Conservation (phyloP, 441 rosid genomes). For the Syzygium malaccense region DNA sequence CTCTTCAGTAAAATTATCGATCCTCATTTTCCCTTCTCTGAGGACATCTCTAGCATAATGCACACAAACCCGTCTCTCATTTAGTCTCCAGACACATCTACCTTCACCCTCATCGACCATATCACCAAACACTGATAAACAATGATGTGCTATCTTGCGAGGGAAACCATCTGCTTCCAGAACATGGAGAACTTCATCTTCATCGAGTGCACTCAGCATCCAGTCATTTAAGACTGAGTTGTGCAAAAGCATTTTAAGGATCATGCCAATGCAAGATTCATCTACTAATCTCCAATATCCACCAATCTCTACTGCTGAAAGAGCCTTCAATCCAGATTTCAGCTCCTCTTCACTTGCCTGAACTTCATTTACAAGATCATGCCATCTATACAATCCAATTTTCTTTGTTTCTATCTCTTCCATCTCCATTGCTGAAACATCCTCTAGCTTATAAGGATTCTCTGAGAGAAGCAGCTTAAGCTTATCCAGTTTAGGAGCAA, state of each 20-base stretch:
- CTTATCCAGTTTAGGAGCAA: slow-evolving; percentile 81
- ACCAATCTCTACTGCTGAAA: slow-evolving; percentile 76
- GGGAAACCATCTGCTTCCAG: slow-evolving; percentile 72
- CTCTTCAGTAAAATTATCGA: slow-evolving; percentile 58
- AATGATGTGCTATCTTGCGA: slow-evolving; percentile 42
- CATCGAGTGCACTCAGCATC: slow-evolving; percentile 46
- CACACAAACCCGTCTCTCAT: slow-evolving; percentile 59
- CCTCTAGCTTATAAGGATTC: slow-evolving; percentile 41
- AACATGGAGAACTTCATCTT: slow-evolving; percentile 45
- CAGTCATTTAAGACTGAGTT: slow-evolving; percentile 66
- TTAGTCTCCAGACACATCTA: slow-evolving; percentile 43
- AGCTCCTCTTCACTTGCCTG: slow-evolving; percentile 86
- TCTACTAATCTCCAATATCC: slow-evolving; percentile 83
- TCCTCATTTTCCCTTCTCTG: slow-evolving; percentile 50
- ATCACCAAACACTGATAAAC: slow-evolving; percentile 49
- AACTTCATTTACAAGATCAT: slow-evolving; percentile 53
- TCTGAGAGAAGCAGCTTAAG: slow-evolving; percentile 56
- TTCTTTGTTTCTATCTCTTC: slow-evolving; percentile 12
- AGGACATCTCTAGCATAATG: slow-evolving; percentile 66
- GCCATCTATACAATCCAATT: slow-evolving; percentile 45
- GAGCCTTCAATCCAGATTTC: slow-evolving; percentile 39
- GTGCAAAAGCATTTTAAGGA: slow-evolving; percentile 59
- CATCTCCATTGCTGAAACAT: slow-evolving; percentile 26
- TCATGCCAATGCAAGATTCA: slow-evolving; percentile 51
- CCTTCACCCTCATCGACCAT: slow-evolving; percentile 27